Evolutionary conservation across 2,329 filamentous ascomycete species (phyloP), one percentile per base, ranked within the genome.

Genomic region (Stenocarpella maydis): DNA sequence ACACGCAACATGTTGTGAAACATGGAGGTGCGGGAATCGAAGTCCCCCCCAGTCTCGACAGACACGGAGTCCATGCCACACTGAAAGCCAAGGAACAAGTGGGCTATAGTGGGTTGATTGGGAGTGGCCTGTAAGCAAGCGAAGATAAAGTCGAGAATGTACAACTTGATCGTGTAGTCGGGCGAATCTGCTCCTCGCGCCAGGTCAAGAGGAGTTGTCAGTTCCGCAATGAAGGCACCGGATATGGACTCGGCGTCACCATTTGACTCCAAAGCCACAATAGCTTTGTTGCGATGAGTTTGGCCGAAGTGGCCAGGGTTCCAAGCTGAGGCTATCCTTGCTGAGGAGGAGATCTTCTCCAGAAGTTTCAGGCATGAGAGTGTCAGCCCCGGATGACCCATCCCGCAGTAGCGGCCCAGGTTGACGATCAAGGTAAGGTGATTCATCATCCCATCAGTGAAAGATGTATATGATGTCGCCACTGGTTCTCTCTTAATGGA

Each of bases 391-490:
- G 93, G 88, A 75, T 98, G 93, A 0, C 92, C 92, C 67, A 95
- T 91, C 17, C 94, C 92, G 74, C 94, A 95, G 78, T 96, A 98
- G 39, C 93, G 87, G 37, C 95, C 95, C 28, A 99, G 83, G 73
- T 96, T 91, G 4, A 94, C 90, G 49, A 98, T 88, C 8, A 97
- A 83, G 50, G 87, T 85, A 34, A 99, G 83, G 74, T 96, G 91
- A 69, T 91, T 94, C 47, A 97, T 85, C 24, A 99, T 85, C 9
- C 93, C 94, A 76, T 99, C 97, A 77, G 98, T 95, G 75, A 99
- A 95, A 0, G 92, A 95, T n/a, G 92, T 86, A 73, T 95, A 92
- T 7, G 91, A 88, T 74, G 92, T 94, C 0, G 91, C 87, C 26
- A 96, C 90, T 4, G 87, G 85, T 10, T 84, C 81, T 34, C 87